Evolutionary conservation across 768 basidiomycete genomes (phyloP).

Genomic region (Leucosporidium scottii): DNA sequence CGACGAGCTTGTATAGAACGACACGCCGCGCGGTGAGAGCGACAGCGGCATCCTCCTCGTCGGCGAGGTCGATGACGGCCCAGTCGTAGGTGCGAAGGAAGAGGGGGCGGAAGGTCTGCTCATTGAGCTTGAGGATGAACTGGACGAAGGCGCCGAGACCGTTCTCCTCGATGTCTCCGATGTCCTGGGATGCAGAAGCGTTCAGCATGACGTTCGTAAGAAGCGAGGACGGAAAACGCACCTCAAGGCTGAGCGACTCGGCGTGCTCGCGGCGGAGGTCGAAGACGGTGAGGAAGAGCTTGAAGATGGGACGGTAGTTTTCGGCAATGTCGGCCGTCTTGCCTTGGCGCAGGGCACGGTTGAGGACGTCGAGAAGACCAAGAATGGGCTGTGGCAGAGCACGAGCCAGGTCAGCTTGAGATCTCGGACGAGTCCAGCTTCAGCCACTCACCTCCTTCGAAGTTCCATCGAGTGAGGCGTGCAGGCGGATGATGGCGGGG

Average conservation of each 20-base stretch:
- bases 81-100: slow-evolving; percentile 91
- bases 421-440: not conserved
- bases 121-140: slow-evolving; percentile 85
- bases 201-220: not conserved
- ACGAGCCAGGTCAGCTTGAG: not conserved
- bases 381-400: slow-evolving; percentile 32
- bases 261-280: slow-evolving; percentile 47
- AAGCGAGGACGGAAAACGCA: not conserved
- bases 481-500: slow-evolving; percentile 51
- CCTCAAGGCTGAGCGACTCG: slow-evolving; percentile 35
- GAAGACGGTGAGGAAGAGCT: slow-evolving; percentile 70
- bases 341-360: slow-evolving; percentile 58
- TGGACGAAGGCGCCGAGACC: slow-evolving; percentile 64
- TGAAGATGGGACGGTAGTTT: slow-evolving; percentile 61
- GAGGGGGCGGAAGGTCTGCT: slow-evolving; percentile 78
- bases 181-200: slow-evolving; percentile 27
- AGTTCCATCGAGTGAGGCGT: slow-evolving; percentile 39
- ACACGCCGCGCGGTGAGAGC: slow-evolving; percentile 50
- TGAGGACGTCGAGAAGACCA: slow-evolving; percentile 63
- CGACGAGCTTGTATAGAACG: slow-evolving; percentile 69
- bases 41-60: slow-evolving; percentile 33
- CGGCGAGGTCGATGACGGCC: slow-evolving; percentile 60
- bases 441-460: slow-evolving; percentile 33
- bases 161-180: slow-evolving; percentile 33
- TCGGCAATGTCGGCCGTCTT: slow-evolving; percentile 59